These are phyloP conservation scores for Penicillium janthinellum DNA, from an alignment of 2,329 filamentous ascomycete species.

Conservation along the genomic window DNA sequence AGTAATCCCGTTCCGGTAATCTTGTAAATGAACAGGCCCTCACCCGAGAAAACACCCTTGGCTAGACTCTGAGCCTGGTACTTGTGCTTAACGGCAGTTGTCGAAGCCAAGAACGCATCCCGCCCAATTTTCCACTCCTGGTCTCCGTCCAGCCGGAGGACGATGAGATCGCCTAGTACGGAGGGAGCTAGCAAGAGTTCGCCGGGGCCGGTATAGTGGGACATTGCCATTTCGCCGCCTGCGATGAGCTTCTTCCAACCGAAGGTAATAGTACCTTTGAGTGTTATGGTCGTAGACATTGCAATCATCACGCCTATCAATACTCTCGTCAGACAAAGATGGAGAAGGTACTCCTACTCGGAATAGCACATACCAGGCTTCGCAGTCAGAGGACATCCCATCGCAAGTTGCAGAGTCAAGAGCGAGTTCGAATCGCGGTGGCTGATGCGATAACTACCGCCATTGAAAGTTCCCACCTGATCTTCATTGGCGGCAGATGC, in stretches of 20 bases:
- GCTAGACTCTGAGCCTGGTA: constrained; percentile 82
- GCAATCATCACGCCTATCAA: constrained; percentile 77
- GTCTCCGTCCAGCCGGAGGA: constrained; percentile 70
- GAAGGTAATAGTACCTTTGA: constrained; percentile 83
- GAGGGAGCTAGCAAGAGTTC: constrained; percentile 83
- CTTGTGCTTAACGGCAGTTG: constrained; percentile 83
- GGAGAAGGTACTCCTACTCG: no score
- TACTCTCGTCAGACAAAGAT: no score
- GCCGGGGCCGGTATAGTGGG: constrained; percentile 83
- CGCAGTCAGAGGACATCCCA: constrained; percentile 78
- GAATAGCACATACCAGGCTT: constrained; percentile 64
- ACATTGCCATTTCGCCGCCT: constrained; percentile 76
- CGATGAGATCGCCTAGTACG: constrained; percentile 81
- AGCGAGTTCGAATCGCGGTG: constrained; percentile 91
- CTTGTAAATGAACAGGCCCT: constrained; percentile 88
- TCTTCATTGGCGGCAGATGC: constrained; percentile 59
- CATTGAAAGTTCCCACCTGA: constrained; percentile 95
- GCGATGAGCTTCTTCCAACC: constrained; percentile 87
- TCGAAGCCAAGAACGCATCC: constrained; percentile 83
- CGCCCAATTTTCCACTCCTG: constrained; percentile 78
- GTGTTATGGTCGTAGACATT: constrained; percentile 85
- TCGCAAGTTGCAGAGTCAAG: constrained; percentile 83
- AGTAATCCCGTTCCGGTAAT: constrained; percentile 77
- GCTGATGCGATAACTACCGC: constrained; percentile 88
- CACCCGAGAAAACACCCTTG: constrained; percentile 92